These are phyloP conservation scores for Suillus luteus DNA, from an alignment of 768 basidiomycete genomes.

Conservation along the genomic window DNA sequence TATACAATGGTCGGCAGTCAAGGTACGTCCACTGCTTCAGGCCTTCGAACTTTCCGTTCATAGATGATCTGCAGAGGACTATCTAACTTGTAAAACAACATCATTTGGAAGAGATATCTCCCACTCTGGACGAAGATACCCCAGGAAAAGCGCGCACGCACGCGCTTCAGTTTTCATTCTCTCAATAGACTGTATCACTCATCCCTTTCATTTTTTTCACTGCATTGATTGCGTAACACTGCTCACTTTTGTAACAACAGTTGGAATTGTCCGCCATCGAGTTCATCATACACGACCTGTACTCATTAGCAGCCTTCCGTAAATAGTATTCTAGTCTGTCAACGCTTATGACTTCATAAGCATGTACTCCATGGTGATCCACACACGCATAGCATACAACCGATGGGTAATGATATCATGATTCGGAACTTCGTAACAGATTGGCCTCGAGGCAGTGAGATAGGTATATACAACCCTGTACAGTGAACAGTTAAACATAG, in stretches of 20 bases:
- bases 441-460: not conserved
- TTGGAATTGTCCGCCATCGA: not conserved
- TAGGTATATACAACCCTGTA: not conserved
- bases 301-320: conserved; percentile 9
- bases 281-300: conserved; percentile 10
- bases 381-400: conserved; percentile 11
- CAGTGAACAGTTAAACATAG: not conserved
- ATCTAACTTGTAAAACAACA: not conserved
- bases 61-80: not conserved
- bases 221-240: conserved; percentile 1
- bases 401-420: not conserved
- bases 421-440: not conserved
- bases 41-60: not conserved
- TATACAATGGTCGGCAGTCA: conserved; percentile 78
- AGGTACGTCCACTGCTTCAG: conserved; percentile 41
- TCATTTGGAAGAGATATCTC: not conserved
- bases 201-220: conserved; percentile 1
- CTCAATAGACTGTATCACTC: not conserved
- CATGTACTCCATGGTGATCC: conserved; percentile 1
- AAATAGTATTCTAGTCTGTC: not conserved
- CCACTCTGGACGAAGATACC: not conserved
- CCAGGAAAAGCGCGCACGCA: not conserved
- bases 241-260: conserved; percentile 11
- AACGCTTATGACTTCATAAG: not conserved
- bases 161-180: too few species aligned